phyloP scores from a whole-genome alignment of 164 flowering plant genomes.

The Akebia trifoliata region DNA sequence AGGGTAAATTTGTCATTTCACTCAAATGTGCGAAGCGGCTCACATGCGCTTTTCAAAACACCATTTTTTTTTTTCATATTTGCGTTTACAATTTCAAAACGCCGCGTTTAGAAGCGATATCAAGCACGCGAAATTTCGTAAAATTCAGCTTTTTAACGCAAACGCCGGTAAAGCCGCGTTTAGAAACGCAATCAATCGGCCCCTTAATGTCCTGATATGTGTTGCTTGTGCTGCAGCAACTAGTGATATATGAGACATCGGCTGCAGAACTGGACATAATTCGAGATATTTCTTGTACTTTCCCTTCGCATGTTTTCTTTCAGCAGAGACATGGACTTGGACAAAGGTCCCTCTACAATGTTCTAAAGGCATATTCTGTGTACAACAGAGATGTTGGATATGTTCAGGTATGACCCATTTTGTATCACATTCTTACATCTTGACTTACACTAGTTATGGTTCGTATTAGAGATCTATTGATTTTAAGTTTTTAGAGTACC shows the following conservation, averaged over 20 bases:
- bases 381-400: conserved; percentile 97
- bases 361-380: conserved; percentile 95
- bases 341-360: conserved; percentile 98
- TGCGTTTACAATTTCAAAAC: no score
- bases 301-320: conserved; percentile 97
- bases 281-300: conserved; percentile 96
- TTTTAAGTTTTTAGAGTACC: background rate
- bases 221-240: conserved; percentile 63
- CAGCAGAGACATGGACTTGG: conserved; percentile 99
- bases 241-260: conserved; percentile 91
- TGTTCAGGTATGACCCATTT: conserved; percentile 72
- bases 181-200: no score
- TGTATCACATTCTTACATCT: background rate
- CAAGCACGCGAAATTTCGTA: no score
- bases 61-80: no score
- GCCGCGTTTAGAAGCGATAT: no score
- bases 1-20: no score
- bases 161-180: no score
- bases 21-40: no score
- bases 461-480: background rate
- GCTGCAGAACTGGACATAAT: conserved; percentile 94
- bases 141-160: no score
- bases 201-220: conserved; percentile 11
- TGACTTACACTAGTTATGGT: background rate
- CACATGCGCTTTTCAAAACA: no score